Conservation (phyloP, 805 yeast genomes). For the Schwanniomyces polymorphus region DNA sequence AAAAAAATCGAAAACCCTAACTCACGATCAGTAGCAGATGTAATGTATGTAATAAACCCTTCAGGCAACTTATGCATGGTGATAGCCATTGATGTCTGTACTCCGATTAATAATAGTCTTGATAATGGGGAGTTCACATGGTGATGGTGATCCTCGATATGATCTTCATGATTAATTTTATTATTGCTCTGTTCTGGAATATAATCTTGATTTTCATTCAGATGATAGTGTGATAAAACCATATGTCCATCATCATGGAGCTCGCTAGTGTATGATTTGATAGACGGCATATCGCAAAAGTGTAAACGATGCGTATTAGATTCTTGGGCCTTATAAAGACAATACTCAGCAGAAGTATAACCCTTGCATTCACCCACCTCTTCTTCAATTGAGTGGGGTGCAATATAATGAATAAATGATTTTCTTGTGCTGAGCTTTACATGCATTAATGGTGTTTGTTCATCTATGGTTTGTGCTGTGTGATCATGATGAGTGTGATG, state of each 20-base stretch:
- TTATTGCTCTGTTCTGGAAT: background rate
- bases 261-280: slow-evolving; percentile 5
- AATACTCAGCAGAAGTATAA: slow-evolving; percentile 42
- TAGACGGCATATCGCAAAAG: slow-evolving; percentile 41
- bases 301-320: slow-evolving; percentile 19
- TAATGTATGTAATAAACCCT: slow-evolving; percentile 86
- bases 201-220: background rate
- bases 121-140: slow-evolving; percentile 76
- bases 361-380: slow-evolving; percentile 49
- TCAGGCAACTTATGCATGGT: slow-evolving; percentile 92
- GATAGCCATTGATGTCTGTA: slow-evolving; percentile 87
- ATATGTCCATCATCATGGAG: background rate
- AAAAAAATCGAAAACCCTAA: slow-evolving; percentile 80
- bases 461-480: slow-evolving; percentile 13
- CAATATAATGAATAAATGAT: slow-evolving; percentile 26
- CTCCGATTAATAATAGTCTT: slow-evolving; percentile 78
- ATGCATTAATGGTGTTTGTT: slow-evolving; percentile 14
- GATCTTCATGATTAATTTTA: slow-evolving; percentile 18
- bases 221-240: background rate
- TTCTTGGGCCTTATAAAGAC: slow-evolving; percentile 11
- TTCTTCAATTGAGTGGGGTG: slow-evolving; percentile 16
- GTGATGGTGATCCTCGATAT: slow-evolving; percentile 66
- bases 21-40: slow-evolving; percentile 60
- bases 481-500: background rate
- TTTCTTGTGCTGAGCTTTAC: slow-evolving; percentile 12